Percentiles rank a stretch among this genome's conserved stretches.
Conservation (phyloP, 2,329 filamentous ascomycete species). For the Pestalotiopsis sp. region DNA sequence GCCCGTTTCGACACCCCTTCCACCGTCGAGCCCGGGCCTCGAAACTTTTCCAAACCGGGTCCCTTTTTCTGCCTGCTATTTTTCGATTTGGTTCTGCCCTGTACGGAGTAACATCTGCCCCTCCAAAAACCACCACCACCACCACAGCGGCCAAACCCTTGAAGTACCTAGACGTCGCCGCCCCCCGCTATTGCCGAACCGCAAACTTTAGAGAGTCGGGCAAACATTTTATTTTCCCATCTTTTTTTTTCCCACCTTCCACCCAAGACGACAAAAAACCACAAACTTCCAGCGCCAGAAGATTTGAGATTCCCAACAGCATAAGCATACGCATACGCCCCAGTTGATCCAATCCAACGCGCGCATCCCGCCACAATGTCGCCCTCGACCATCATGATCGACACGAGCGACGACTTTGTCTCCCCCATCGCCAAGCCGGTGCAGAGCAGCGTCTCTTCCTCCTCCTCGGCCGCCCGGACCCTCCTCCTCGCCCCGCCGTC, state of each 20-base stretch:
- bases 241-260: no score
- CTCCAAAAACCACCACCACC: conserved; percentile 1
- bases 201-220: no score
- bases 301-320: background rate
- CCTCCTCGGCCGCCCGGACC: conserved; percentile 50
- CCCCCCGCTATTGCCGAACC: conserved; percentile 19
- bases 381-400: conserved; percentile 49
- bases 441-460: conserved; percentile 22
- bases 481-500: conserved; percentile 90
- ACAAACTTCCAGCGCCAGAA: background rate
- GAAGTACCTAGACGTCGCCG: background rate
- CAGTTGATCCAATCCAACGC: background rate
- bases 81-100: background rate
- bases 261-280: no score
- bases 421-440: conserved; percentile 19
- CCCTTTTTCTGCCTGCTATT: background rate
- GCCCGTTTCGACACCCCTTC: background rate
- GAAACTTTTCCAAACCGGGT: background rate
- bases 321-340: background rate
- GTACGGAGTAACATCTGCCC: background rate
- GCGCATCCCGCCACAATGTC: conserved; percentile 41
- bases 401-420: conserved; percentile 27
- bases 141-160: background rate
- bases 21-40: background rate
- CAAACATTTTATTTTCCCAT: no score